Evolutionary conservation across 768 basidiomycete species (phyloP).

Genomic region (Phlegmacium glaucopus): DNA sequence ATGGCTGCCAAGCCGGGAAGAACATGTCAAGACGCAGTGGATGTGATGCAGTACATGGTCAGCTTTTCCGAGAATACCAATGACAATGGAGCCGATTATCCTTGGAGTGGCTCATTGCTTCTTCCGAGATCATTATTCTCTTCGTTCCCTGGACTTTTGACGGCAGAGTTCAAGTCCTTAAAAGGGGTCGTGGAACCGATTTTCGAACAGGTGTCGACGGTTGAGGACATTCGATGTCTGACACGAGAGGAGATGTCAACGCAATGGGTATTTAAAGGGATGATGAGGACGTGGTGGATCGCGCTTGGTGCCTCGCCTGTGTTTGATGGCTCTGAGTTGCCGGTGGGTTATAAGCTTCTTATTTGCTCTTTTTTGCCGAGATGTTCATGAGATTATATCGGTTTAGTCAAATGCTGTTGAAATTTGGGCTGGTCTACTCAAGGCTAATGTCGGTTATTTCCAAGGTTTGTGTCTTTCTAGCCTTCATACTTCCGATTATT

Average conservation of each 20-base stretch:
- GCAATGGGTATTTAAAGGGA: slow-evolving; percentile 48
- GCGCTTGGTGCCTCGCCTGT: slow-evolving; percentile 42
- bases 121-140: slow-evolving; percentile 22
- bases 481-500: not conserved
- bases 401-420: slow-evolving; percentile 43
- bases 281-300: slow-evolving; percentile 54
- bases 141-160: slow-evolving; percentile 20
- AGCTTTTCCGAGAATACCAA: slow-evolving; percentile 9
- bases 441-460: slow-evolving; percentile 41
- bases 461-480: slow-evolving; percentile 34
- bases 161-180: slow-evolving; percentile 31
- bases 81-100: slow-evolving; percentile 24
- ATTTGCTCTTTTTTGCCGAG: slow-evolving; percentile 1
- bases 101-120: slow-evolving; percentile 37
- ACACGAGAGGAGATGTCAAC: slow-evolving; percentile 52
- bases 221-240: slow-evolving; percentile 55
- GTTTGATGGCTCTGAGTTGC: slow-evolving; percentile 39
- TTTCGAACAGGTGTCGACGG: slow-evolving; percentile 48
- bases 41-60: slow-evolving; percentile 41
- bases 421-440: slow-evolving; percentile 58
- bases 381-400: not conserved
- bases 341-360: slow-evolving; percentile 40
- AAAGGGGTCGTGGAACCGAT: slow-evolving; percentile 46
- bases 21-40: slow-evolving; percentile 53
- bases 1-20: slow-evolving; percentile 58